Conservation (phyloP, 495 filamentous ascomycete genomes). For the Penicillium pulvis region DNA sequence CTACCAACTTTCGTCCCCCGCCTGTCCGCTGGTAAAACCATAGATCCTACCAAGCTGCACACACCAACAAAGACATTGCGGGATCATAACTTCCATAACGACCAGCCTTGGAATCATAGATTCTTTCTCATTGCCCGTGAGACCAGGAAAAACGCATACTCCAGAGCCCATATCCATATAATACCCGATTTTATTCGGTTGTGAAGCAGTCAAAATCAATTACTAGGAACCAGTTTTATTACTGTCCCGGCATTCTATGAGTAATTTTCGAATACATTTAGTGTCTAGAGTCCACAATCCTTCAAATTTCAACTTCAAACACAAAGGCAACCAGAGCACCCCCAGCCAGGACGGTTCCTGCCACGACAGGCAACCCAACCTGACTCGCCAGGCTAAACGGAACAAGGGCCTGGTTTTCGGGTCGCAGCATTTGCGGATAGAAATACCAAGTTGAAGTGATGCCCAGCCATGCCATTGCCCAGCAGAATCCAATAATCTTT, state of each 20-base stretch:
- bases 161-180: conserved; percentile 36
- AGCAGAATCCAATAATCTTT: conserved; percentile 15
- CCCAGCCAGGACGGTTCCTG: conserved; percentile 9
- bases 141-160: conserved; percentile 18
- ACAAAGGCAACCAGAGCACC: conserved; percentile 11
- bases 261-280: neutral
- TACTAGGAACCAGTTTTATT: too few species aligned
- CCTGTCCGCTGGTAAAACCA: conserved; percentile 3
- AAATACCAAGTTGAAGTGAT: conserved; percentile 27
- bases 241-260: too few species aligned
- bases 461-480: conserved; percentile 22
- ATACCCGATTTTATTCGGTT: conserved; percentile 52
- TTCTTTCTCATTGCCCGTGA: conserved; percentile 27
- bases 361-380: conserved; percentile 12
- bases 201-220: conserved; percentile 9
- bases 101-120: conserved; percentile 21
- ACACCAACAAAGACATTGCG: conserved; percentile 25
- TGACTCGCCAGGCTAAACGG: conserved; percentile 16
- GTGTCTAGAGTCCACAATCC: neutral
- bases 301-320: conserved; percentile 18
- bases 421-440: conserved; percentile 24
- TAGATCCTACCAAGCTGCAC: conserved; percentile 16
- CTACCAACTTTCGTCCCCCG: neutral
- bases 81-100: conserved; percentile 19
- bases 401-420: conserved; percentile 21